phyloP scores from a whole-genome alignment of 352 stramenopile species.

The Phytophthora sansomeana region DNA sequence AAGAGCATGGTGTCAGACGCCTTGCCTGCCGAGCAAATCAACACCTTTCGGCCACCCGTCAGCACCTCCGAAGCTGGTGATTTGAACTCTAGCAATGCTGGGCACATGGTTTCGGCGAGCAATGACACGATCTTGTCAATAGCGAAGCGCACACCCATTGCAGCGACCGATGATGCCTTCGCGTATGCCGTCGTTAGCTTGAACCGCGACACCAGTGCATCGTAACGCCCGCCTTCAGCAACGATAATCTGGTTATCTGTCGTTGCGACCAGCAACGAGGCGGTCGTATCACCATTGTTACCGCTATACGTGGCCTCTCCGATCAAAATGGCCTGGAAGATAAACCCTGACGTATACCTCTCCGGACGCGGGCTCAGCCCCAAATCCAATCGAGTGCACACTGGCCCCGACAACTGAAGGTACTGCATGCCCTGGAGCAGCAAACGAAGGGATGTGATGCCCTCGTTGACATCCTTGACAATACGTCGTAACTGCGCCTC shows the following conservation, averaged over 20 bases:
- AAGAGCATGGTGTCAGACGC: conserved; percentile 75
- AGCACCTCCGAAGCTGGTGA: conserved; percentile 43
- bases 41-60: conserved; percentile 55
- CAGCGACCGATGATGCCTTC: conserved; percentile 72
- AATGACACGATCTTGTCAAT: conserved; percentile 89
- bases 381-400: conserved; percentile 78
- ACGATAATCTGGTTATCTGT: conserved; percentile 73
- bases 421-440: conserved; percentile 82
- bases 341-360: conserved; percentile 80
- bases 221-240: conserved; percentile 85
- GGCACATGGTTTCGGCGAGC: conserved; percentile 51
- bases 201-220: conserved; percentile 83
- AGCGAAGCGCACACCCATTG: conserved; percentile 87
- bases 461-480: conserved; percentile 79
- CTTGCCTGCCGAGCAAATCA: conserved; percentile 84
- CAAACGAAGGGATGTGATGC: conserved; percentile 63
- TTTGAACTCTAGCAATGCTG: conserved; percentile 45
- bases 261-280: conserved; percentile 38
- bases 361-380: conserved; percentile 80
- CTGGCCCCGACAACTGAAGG: conserved; percentile 59
- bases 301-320: conserved; percentile 28
- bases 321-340: conserved; percentile 86
- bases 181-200: conserved; percentile 83
- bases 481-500: conserved; percentile 67
- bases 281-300: conserved; percentile 19